A percentile compares a stretch with the other conserved stretches of the same genome.
Evolutionary conservation across 208 protist species (phyloP).

Genomic region (Wallacemonas rigidus): DNA sequence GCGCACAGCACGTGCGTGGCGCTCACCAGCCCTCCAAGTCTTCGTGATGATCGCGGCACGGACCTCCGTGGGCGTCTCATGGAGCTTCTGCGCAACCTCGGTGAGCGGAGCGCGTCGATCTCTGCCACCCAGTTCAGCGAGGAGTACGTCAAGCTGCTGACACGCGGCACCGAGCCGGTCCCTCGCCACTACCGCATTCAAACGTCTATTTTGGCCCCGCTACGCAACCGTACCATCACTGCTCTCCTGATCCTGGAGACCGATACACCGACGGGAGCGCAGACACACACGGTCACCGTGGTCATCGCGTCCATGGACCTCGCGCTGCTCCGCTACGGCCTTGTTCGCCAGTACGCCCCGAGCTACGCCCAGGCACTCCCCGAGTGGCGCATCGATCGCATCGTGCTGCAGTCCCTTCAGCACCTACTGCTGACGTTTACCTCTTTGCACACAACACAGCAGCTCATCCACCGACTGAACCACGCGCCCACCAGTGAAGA

Average conservation of each 20-base stretch:
- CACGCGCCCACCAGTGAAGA: neutral
- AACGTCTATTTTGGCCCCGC: conserved; percentile 40
- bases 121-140: conserved; percentile 23
- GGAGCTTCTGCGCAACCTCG: conserved; percentile 49
- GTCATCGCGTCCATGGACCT: conserved; percentile 49
- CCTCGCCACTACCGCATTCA: conserved; percentile 31
- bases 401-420: conserved; percentile 45
- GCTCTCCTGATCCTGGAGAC: conserved; percentile 37
- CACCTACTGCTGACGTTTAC: conserved; percentile 61
- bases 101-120: conserved; percentile 50
- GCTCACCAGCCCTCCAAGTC: conserved; percentile 43
- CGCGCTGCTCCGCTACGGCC: conserved; percentile 58
- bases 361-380: conserved; percentile 25
- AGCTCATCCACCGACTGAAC: conserved; percentile 29
- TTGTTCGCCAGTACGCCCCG: conserved; percentile 45
- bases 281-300: conserved; percentile 32
- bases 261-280: conserved; percentile 29
- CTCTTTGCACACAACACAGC: conserved; percentile 44
- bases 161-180: conserved; percentile 19
- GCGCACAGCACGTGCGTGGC: conserved; percentile 46
- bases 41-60: conserved; percentile 39
- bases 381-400: conserved; percentile 38
- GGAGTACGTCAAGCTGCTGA: conserved; percentile 37
- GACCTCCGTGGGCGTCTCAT: conserved; percentile 44
- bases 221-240: conserved; percentile 40